Evolutionary conservation across 2,329 filamentous ascomycete genomes (phyloP).

Genomic region (Hypomyces rosellus): DNA sequence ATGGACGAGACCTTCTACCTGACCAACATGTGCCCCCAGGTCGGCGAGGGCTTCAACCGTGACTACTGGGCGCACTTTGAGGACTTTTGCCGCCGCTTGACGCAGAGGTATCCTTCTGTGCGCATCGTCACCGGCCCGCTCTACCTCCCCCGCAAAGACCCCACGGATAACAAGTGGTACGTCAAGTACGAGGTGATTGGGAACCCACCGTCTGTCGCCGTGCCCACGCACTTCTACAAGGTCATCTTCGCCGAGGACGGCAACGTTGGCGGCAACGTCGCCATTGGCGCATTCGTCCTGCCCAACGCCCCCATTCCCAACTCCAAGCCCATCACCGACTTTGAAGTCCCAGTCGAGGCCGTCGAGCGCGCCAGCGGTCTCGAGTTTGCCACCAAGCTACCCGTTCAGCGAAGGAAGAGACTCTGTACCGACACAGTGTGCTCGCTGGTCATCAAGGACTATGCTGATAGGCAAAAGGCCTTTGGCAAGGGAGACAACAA

Average conservation of each 20-base stretch:
- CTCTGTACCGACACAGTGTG: conserved; percentile 85
- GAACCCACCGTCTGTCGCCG: conserved; percentile 84
- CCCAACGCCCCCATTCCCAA: conserved; percentile 88
- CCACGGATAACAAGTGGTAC: conserved; percentile 85
- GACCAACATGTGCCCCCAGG: conserved; percentile 96
- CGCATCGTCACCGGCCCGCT: conserved; percentile 89
- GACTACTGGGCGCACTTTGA: conserved; percentile 99
- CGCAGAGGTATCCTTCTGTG: conserved; percentile 74
- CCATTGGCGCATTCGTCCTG: conserved; percentile 88
- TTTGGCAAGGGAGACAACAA: conserved; percentile 37
- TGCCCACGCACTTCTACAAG: conserved; percentile 99
- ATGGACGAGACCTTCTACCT: conserved; percentile 95
- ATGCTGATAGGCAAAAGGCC: conserved; percentile 53
- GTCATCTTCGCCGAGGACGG: conserved; percentile 94
- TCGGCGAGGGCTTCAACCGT: conserved; percentile 95
- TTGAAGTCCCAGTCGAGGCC: conserved; percentile 89
- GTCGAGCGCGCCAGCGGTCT: conserved; percentile 88
- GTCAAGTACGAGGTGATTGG: conserved; percentile 96
- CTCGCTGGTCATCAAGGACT: conserved; percentile 78
- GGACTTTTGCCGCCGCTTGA: conserved; percentile 87
- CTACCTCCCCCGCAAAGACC: conserved; percentile 81
- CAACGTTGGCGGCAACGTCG: conserved; percentile 62
- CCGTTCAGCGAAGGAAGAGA: conserved; percentile 63
- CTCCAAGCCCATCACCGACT: conserved; percentile 78
- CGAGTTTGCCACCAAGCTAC: conserved; percentile 80